Evolutionary conservation across 2,329 filamentous ascomycete species (phyloP).

Genomic region (Monilinia laxa): DNA sequence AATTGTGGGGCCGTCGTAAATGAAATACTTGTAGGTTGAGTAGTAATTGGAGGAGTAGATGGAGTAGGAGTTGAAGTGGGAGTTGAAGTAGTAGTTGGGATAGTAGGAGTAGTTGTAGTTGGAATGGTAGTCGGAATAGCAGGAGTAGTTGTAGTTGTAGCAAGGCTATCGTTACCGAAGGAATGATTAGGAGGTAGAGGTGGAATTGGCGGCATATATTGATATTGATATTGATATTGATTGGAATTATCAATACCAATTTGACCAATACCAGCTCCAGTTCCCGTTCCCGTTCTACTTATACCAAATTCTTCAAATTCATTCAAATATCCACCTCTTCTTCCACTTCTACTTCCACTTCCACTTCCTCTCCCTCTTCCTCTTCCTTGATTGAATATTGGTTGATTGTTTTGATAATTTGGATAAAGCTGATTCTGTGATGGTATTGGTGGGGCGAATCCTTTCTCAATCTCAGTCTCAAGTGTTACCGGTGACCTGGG

Average conservation of each 20-base stretch:
- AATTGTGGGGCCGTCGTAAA: conserved; percentile 12
- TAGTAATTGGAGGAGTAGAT: background rate
- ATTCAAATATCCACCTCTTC: background rate
- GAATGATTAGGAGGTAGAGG: conserved; percentile 34
- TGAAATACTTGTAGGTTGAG: background rate
- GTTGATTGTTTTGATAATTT: conserved; percentile 34
- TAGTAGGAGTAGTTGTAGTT: too few relatives aligned
- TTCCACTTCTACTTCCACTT: too few relatives aligned
- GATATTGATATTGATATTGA: background rate
- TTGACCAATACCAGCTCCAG: too few relatives aligned
- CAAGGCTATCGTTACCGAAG: background rate
- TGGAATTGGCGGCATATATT: conserved; percentile 39
- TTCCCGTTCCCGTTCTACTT: background rate
- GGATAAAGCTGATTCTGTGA: conserved; percentile 21
- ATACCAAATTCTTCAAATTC: conserved; percentile 28
- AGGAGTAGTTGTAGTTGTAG: too few relatives aligned
- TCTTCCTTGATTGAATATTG: background rate
- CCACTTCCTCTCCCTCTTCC: too few relatives aligned
- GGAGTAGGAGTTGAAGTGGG: too few relatives aligned
- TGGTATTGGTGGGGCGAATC: conserved; percentile 16
- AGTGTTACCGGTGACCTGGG: conserved; percentile 38
- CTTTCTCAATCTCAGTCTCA: conserved; percentile 32
- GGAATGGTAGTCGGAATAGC: too few relatives aligned
- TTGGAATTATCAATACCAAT: too few relatives aligned
- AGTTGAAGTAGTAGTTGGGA: too few relatives aligned